Evolutionary conservation across 345 rosid species (phyloP).

Genomic region (Hibiscus trionum): DNA sequence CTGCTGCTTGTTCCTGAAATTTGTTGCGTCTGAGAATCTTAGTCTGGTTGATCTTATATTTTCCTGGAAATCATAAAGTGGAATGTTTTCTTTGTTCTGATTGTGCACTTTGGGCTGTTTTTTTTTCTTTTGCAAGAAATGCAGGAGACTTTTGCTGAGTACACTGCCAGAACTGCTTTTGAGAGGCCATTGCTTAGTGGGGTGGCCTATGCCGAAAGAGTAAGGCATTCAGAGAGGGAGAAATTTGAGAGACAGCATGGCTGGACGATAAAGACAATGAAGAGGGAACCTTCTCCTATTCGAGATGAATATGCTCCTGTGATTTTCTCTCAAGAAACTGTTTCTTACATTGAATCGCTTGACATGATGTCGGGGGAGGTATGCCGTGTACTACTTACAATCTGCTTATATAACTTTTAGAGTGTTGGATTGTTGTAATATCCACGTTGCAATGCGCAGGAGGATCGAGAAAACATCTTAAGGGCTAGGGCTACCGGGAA

Average conservation of each 20-base stretch:
- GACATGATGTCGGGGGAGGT: constrained; percentile 99
- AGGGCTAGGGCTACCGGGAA: constrained; percentile 88
- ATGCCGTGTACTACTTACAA: constrained; percentile 7
- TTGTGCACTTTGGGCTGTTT: neutral
- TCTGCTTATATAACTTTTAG: constrained; percentile 9
- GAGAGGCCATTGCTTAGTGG: constrained; percentile 95
- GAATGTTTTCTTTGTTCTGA: neutral
- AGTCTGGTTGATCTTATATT: neutral
- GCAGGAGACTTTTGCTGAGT: constrained; percentile 94
- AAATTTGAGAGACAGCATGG: constrained; percentile 76
- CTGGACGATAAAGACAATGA: constrained; percentile 91
- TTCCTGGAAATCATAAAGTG: constrained; percentile 1
- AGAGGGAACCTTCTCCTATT: constrained; percentile 69
- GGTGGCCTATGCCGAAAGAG: constrained; percentile 86
- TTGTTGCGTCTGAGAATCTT: neutral
- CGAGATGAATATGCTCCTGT: constrained; percentile 98
- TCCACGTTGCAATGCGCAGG: constrained; percentile 36
- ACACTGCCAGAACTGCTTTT: constrained; percentile 91
- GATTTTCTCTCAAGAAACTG: constrained; percentile 83
- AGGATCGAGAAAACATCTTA: constrained; percentile 86
- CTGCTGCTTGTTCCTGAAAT: constrained; percentile 4
- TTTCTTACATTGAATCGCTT: constrained; percentile 81
- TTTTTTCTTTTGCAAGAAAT: constrained; percentile 16
- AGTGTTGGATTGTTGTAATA: constrained; percentile 7
- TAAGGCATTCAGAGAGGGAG: constrained; percentile 55